Percentiles rank a stretch among this genome's conserved stretches.
These are phyloP conservation scores for Fraxinus sp. DNA, from an alignment of 305 asterid species.

Conservation along the genomic window DNA sequence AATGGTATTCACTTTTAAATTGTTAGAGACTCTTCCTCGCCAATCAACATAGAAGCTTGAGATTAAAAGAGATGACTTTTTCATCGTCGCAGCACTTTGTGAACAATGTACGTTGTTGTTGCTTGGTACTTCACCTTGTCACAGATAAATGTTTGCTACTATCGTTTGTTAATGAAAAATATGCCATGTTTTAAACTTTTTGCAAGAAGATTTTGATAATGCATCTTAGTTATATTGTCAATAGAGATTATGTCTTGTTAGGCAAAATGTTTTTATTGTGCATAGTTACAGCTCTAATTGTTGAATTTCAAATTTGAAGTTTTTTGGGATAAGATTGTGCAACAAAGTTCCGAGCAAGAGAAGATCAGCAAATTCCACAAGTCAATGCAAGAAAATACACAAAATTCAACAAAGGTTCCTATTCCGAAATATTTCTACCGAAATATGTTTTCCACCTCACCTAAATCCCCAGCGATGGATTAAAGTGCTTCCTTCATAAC, in stretches of 20 bases:
- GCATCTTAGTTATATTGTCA: neutral
- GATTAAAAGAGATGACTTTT: no score
- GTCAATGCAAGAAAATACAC: neutral
- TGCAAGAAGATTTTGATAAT: no score
- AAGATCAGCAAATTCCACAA: neutral
- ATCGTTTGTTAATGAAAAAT: no score
- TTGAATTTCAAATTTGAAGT: no score
- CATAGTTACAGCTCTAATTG: neutral
- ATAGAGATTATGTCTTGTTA: neutral
- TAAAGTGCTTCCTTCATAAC: neutral
- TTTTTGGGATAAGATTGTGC: neutral
- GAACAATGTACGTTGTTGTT: no score
- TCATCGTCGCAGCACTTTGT: no score
- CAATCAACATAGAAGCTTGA: no score
- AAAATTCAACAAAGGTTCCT: neutral
- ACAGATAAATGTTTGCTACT: no score
- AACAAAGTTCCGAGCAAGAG: neutral
- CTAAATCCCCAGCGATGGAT: neutral
- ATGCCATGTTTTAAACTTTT: no score
- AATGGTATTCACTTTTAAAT: no score
- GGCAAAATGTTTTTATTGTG: neutral
- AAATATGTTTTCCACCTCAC: neutral
- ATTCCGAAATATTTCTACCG: neutral
- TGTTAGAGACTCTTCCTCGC: no score
- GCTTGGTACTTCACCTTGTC: no score